phyloP scores from a whole-genome alignment of 1,284 basidiomycete genomes.

The Ustilago esculenta region DNA sequence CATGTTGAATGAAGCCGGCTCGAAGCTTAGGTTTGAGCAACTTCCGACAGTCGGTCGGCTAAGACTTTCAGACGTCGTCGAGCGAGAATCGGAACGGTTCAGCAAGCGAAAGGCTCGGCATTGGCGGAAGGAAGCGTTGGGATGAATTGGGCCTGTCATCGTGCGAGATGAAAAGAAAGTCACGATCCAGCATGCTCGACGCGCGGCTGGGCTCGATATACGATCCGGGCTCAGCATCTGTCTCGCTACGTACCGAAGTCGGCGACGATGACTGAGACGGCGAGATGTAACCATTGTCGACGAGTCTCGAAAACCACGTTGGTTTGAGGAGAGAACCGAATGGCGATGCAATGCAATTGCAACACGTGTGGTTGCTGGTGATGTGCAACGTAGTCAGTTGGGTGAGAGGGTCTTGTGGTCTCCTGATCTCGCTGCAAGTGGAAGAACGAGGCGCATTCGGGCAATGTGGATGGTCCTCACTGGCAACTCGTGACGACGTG shows the following conservation, averaged over 20 bases:
- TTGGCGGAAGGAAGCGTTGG: not conserved
- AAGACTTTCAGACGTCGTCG: not conserved
- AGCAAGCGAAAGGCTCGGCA: constrained; percentile 2
- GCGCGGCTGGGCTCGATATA: constrained; percentile 18
- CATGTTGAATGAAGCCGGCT: not conserved
- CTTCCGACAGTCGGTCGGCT: not conserved
- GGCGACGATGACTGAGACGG: not conserved
- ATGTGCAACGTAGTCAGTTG: not conserved
- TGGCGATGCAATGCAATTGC: too few relatives aligned
- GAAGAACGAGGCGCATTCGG: not conserved
- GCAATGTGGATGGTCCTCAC: not conserved
- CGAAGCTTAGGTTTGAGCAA: not conserved
- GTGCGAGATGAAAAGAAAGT: not conserved
- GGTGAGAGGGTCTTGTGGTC: too few relatives aligned
- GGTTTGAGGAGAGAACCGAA: not conserved
- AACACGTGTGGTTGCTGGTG: not conserved
- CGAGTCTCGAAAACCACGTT: constrained; percentile 10
- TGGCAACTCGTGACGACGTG: not conserved
- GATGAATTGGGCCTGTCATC: not conserved
- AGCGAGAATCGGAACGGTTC: not conserved
- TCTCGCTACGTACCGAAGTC: not conserved
- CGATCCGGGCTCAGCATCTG: too few relatives aligned
- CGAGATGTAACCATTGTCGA: constrained; percentile 20
- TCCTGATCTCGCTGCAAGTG: not conserved
- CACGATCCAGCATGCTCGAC: constrained; percentile 25